Percentiles rank a stretch among this genome's conserved stretches.
These are phyloP conservation scores for Phytophthora nicotianae DNA, from an alignment of 352 stramenopile genomes.

Conservation along the genomic window DNA sequence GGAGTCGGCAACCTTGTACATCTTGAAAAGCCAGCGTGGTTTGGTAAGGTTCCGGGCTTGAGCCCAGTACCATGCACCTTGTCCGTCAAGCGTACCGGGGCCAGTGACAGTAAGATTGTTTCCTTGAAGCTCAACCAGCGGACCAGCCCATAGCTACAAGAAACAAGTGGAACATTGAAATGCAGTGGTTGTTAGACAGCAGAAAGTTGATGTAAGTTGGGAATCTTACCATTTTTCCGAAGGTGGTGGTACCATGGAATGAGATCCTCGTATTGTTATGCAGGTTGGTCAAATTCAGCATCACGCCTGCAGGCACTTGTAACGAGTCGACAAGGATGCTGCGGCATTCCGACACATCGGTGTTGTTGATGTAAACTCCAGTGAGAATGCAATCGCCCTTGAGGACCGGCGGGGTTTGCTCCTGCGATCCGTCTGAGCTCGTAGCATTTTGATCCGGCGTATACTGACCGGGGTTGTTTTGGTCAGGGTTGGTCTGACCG, in stretches of 20 bases:
- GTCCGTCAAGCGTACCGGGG: neutral
- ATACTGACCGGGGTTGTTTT: conserved; percentile 10
- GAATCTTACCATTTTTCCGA: conserved; percentile 25
- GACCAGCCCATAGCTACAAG: neutral
- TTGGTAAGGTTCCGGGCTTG: neutral
- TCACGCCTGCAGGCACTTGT: conserved; percentile 33
- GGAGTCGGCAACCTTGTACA: conserved; percentile 21
- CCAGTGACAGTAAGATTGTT: neutral
- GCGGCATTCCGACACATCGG: conserved; percentile 22
- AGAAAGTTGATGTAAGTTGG: neutral
- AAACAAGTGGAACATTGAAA: neutral
- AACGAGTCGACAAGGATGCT: conserved; percentile 30
- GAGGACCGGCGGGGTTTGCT: conserved; percentile 7
- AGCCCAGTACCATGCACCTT: neutral
- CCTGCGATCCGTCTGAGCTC: conserved; percentile 13
- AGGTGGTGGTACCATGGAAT: conserved; percentile 36
- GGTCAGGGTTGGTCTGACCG: neutral
- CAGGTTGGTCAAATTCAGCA: conserved; percentile 37
- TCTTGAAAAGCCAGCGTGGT: conserved; percentile 7
- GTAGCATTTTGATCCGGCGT: conserved; percentile 8
- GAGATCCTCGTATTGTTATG: conserved; percentile 28
- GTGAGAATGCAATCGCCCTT: conserved; percentile 32
- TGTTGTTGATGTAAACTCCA: conserved; percentile 35
- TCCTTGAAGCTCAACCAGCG: neutral
- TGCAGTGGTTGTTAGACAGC: neutral